These are phyloP conservation scores for Penicillium samsonianum DNA, from an alignment of 495 filamentous ascomycete species.

Conservation along the genomic window DNA sequence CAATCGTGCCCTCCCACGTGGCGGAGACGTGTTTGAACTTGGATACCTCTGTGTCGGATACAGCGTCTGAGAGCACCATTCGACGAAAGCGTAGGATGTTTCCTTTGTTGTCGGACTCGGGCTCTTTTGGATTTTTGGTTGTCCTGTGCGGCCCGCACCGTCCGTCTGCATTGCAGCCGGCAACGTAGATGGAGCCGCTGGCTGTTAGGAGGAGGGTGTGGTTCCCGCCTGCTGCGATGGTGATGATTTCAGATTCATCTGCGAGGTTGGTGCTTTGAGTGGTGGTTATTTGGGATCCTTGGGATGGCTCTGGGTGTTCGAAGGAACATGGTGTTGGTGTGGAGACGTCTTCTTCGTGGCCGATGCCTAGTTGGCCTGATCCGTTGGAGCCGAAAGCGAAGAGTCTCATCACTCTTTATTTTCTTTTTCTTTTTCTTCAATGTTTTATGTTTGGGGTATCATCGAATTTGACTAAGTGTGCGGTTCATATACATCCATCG, in stretches of 20 bases:
- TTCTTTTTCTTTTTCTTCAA: background rate
- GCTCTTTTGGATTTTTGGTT: background rate
- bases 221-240: slow-evolving; percentile 77
- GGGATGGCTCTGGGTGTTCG: slow-evolving; percentile 18
- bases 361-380: slow-evolving; percentile 81
- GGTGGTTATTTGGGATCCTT: background rate
- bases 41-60: slow-evolving; percentile 13
- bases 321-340: slow-evolving; percentile 62
- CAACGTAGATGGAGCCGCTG: slow-evolving; percentile 58
- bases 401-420: slow-evolving; percentile 44
- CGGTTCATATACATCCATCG: background rate
- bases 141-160: slow-evolving; percentile 32
- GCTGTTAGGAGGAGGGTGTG: slow-evolving; percentile 73
- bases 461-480: background rate
- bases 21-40: slow-evolving; percentile 55
- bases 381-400: slow-evolving; percentile 92
- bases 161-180: slow-evolving; percentile 61
- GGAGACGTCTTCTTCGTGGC: slow-evolving; percentile 71
- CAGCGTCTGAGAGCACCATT: slow-evolving; percentile 23
- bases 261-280: background rate
- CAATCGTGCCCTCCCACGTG: slow-evolving; percentile 72
- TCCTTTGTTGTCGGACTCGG: background rate
- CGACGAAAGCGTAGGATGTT: slow-evolving; percentile 29
- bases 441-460: slow-evolving; percentile 2
- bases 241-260: slow-evolving; percentile 24